A percentile compares a stretch with the other conserved stretches of the same genome.
phyloP scores from a whole-genome alignment of 129 eudicot genomes.

The Lactuca sativa region DNA sequence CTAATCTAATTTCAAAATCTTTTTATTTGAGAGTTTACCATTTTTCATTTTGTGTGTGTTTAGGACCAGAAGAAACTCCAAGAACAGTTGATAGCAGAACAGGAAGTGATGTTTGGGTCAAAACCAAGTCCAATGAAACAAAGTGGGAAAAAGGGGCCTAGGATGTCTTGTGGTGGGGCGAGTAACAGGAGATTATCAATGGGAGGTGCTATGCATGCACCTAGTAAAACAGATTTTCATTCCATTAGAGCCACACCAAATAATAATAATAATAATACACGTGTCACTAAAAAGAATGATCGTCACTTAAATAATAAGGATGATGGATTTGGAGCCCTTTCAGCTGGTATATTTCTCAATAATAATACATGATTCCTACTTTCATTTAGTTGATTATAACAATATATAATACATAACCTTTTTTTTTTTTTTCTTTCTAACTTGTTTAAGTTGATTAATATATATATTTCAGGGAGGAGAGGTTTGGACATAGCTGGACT shows the following conservation, averaged over 20 bases:
- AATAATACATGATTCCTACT: not conserved
- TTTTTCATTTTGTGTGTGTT: not conserved
- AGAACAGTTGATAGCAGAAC: slow-evolving; percentile 88
- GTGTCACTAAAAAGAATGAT: slow-evolving; percentile 58
- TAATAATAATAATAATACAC: slow-evolving; percentile 35
- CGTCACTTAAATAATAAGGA: slow-evolving; percentile 35
- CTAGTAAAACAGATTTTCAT: slow-evolving; percentile 55
- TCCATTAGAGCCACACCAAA: slow-evolving; percentile 64
- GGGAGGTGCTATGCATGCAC: slow-evolving; percentile 81
- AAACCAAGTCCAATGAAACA: slow-evolving; percentile 94
- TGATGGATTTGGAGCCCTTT: slow-evolving; percentile 50
- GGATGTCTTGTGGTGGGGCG: slow-evolving; percentile 74
- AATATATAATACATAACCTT: too few relatives aligned
- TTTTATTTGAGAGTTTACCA: not conserved
- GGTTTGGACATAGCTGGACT: slow-evolving; percentile 72
- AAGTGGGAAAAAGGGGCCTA: slow-evolving; percentile 66
- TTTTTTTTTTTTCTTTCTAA: not conserved
- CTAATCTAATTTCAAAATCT: too few relatives aligned
- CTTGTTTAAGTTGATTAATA: not conserved
- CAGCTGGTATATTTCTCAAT: slow-evolving; percentile 55
- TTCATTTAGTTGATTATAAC: not conserved
- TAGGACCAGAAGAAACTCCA: slow-evolving; percentile 97
- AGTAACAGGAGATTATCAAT: slow-evolving; percentile 73
- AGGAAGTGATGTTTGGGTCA: slow-evolving; percentile 88
- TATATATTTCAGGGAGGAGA: slow-evolving; percentile 51